Conservation (phyloP, 2,329 filamentous ascomycete species). For the Aspergillus caelatus region DNA sequence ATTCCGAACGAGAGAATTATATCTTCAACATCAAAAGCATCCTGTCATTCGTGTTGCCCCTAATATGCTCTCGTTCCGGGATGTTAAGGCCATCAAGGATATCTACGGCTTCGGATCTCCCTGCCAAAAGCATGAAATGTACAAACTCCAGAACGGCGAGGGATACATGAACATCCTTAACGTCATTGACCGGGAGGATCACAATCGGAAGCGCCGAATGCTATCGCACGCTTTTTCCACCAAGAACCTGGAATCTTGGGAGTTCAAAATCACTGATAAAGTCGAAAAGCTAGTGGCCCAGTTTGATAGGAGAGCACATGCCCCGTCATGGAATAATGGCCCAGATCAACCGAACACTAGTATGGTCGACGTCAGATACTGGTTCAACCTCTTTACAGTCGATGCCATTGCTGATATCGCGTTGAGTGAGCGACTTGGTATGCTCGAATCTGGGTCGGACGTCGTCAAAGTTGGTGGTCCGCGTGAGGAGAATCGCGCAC, state of each 20-base stretch:
- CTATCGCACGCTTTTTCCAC: conserved; percentile 53
- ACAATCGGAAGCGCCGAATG: conserved; percentile 52
- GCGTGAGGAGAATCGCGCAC: background rate
- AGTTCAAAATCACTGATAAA: conserved; percentile 52
- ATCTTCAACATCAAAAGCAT: background rate
- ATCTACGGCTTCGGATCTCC: background rate
- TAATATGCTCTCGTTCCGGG: background rate
- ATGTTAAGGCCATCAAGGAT: background rate
- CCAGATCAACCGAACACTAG: too few species aligned
- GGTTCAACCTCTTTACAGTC: conserved; percentile 56
- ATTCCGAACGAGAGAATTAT: background rate
- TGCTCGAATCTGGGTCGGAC: background rate
- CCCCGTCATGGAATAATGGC: too few species aligned
- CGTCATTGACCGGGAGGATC: conserved; percentile 53
- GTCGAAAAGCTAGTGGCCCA: conserved; percentile 44
- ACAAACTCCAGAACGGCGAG: background rate
- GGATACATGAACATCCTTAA: conserved; percentile 41
- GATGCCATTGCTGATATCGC: background rate
- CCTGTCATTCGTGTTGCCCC: background rate
- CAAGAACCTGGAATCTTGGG: conserved; percentile 56
- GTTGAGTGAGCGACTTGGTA: background rate
- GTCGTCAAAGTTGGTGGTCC: background rate
- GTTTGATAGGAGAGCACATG: conserved; percentile 45
- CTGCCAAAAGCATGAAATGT: background rate
- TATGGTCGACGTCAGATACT: conserved; percentile 50